Base-by-base conservation (phyloP, 2,329 filamentous ascomycete species). In the Sclerotinia nivalis region DNA sequence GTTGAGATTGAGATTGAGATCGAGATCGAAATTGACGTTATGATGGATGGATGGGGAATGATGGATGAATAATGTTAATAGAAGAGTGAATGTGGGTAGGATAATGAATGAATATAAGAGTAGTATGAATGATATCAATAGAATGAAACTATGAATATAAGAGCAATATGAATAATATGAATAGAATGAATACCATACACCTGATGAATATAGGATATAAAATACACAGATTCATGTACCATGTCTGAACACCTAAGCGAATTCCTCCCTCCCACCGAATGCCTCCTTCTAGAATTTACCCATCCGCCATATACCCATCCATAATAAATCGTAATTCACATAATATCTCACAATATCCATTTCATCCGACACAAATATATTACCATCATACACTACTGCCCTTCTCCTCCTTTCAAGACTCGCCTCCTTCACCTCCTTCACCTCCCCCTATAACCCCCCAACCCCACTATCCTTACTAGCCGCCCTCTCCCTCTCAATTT, bases 401-500 rank as follows among this genome's bases (percentile, higher is more conserved):
- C 54, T 4, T 7, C 20, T 31, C 4, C 4, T n/a, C 52, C 28
- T 5, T 28, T 52, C 47, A 20, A 12, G n/a, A 6, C 9, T 9
- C 52, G 5, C 31, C 6, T 1, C 9, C 40, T 0, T 40, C 40
- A 13, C 2, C 54, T 37, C 28, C 9, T 4, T 15, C 6, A 20
- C 50, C 4, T 9, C 8, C 28, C 28, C 28, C 12, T 49, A 62
- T 12, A 68, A 37, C 0, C 65, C 65, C 2, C 52, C 65, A 4
- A 67, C 45, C 40, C 65, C 65, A 50, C 65, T 67, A 49, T 67
- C 54, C 22, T 67, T 59, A 59, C 65, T 60, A 28, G 40, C 65
- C 25, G 34, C 43, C 40, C 59, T 66, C 18, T 72, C 70, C 52
- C 69, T 77, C 59, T 62, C 59, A 6, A 47, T 34, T 15, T 68